Conservation (phyloP, 176 grass and related monocot genomes). For the Sorghum bicolor region DNA sequence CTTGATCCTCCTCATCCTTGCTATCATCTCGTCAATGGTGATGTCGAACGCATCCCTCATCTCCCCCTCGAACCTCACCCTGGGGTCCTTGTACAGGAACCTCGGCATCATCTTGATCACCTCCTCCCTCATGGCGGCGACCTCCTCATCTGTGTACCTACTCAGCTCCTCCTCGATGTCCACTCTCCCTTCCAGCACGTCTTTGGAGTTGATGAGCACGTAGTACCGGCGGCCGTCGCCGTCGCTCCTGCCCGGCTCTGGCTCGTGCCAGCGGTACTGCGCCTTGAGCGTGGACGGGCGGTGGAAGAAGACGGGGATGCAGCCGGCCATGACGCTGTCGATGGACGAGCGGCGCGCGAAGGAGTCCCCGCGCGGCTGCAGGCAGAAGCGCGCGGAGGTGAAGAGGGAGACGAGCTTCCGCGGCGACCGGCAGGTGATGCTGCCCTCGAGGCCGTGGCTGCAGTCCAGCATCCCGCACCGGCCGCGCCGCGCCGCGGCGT, state of each 20-base stretch:
- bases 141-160: constrained; percentile 45
- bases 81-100: constrained; percentile 63
- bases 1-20: constrained; percentile 53
- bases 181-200: constrained; percentile 47
- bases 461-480: constrained; percentile 49
- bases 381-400: constrained; percentile 47
- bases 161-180: constrained; percentile 56
- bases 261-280: constrained; percentile 68
- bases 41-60: constrained; percentile 62
- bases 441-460: constrained; percentile 25
- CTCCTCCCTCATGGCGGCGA: constrained; percentile 58
- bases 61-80: constrained; percentile 20
- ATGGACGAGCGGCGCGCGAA: constrained; percentile 58
- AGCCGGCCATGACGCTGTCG: constrained; percentile 52
- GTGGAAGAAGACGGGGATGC: constrained; percentile 78
- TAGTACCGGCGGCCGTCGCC: constrained; percentile 7
- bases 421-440: constrained; percentile 36
- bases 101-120: constrained; percentile 67
- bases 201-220: constrained; percentile 40
- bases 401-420: constrained; percentile 38
- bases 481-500: background rate
- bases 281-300: constrained; percentile 27
- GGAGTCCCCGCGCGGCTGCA: constrained; percentile 63
- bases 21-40: constrained; percentile 41
- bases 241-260: background rate